Percentiles rank a stretch among this genome's conserved stretches.
These are phyloP conservation scores for Aciculoconidium aculeatum DNA, from an alignment of 805 yeast genomes.

Conservation along the genomic window DNA sequence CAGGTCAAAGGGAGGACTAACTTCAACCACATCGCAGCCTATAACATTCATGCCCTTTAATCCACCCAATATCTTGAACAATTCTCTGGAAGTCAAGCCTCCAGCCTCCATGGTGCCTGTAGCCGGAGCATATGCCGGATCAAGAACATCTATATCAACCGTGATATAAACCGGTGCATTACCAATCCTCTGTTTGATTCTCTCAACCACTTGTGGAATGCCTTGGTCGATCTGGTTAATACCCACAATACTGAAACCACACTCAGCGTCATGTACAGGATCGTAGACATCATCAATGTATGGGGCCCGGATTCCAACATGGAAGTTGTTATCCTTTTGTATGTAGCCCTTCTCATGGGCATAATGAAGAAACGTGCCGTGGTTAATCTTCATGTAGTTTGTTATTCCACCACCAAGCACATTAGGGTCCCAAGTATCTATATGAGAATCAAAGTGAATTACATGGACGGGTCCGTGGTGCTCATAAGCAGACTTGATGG, in stretches of 20 bases:
- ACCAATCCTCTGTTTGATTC: conserved; percentile 29
- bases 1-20: conserved; percentile 59
- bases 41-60: conserved; percentile 55
- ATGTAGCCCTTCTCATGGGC: conserved; percentile 65
- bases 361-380: conserved; percentile 66
- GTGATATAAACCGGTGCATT: conserved; percentile 39
- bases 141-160: conserved; percentile 59
- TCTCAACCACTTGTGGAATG: conserved; percentile 27
- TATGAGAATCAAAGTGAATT: conserved; percentile 63
- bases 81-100: conserved; percentile 61
- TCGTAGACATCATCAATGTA: conserved; percentile 38
- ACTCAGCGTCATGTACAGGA: conserved; percentile 40
- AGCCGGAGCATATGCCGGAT: conserved; percentile 70
- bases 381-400: conserved; percentile 54
- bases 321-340: conserved; percentile 42
- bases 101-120: conserved; percentile 79
- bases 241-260: conserved; percentile 43
- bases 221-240: conserved; percentile 47
- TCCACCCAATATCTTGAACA: conserved; percentile 52
- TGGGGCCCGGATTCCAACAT: conserved; percentile 65
- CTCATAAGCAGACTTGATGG: conserved; percentile 46
- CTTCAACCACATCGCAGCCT: conserved; percentile 77
- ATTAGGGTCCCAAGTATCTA: conserved; percentile 66
- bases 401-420: conserved; percentile 59
- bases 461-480: conserved; percentile 41